Conservation (phyloP, 2,329 filamentous ascomycete genomes). For the Neoscytalidium dimidiatum region DNA sequence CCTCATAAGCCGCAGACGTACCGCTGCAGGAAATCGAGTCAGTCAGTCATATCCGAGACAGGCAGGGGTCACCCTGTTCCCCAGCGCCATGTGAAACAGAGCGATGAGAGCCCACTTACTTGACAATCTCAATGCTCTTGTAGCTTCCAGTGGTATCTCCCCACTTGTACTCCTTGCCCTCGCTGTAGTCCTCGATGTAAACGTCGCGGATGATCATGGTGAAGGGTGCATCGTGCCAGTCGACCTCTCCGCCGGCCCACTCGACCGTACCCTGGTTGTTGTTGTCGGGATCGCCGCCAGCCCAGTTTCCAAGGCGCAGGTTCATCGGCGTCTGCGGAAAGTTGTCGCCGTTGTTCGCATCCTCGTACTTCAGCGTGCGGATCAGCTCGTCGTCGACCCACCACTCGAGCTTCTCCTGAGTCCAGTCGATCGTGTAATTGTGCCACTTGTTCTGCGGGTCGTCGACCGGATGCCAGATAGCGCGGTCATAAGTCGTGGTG, state of each 20-base stretch:
- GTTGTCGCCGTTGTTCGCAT: conserved; percentile 59
- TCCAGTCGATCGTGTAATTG: conserved; percentile 64
- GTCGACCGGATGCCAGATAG: conserved; percentile 34
- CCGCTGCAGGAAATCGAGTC: conserved; percentile 27
- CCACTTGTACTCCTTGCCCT: conserved; percentile 66
- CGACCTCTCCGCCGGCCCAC: conserved; percentile 68
- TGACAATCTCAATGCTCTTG: conserved; percentile 54
- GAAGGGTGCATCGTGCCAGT: conserved; percentile 68
- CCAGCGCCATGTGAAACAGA: conserved; percentile 21
- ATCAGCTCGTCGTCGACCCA: conserved; percentile 62
- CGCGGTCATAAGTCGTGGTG: conserved; percentile 54
- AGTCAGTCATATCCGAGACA: background rate
- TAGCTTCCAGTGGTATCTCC: conserved; percentile 62
- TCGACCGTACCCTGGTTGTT: conserved; percentile 36
- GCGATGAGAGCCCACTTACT: conserved; percentile 32
- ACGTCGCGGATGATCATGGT: conserved; percentile 72
- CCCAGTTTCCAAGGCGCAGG: conserved; percentile 70
- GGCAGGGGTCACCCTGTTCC: background rate
- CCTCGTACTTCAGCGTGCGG: conserved; percentile 61
- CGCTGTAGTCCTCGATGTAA: conserved; percentile 54
- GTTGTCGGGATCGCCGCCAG: conserved; percentile 55
- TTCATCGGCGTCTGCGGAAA: conserved; percentile 76
- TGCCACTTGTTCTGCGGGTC: conserved; percentile 38
- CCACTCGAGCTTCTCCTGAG: conserved; percentile 64
- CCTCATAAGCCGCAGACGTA: conserved; percentile 37